A percentile compares a stretch with the other conserved stretches of the same genome.
These are phyloP conservation scores for Dianthus caryophyllus DNA, from an alignment of 148 eudicot species.

Conservation along the genomic window DNA sequence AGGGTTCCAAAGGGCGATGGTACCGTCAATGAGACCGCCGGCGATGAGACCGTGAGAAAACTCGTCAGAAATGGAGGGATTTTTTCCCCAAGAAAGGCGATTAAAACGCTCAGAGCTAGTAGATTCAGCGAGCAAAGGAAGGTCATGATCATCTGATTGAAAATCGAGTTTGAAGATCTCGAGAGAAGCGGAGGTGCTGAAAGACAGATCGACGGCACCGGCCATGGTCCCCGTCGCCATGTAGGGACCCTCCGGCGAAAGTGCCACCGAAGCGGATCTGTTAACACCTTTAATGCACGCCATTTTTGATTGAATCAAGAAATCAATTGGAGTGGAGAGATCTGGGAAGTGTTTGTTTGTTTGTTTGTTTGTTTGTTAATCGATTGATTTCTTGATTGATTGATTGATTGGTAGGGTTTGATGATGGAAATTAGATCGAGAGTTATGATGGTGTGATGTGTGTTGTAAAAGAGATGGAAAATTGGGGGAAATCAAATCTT, in stretches of 20 bases:
- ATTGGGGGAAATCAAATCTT: too few relatives aligned
- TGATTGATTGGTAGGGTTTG: conserved; percentile 8
- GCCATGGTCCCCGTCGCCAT: conserved; percentile 93
- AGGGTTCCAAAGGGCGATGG: conserved; percentile 76
- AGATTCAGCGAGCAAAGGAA: conserved; percentile 44
- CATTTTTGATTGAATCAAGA: conserved; percentile 23
- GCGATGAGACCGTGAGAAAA: conserved; percentile 62
- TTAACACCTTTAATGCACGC: conserved; percentile 55
- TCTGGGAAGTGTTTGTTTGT: background rate
- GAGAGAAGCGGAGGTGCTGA: conserved; percentile 75
- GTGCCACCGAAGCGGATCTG: conserved; percentile 83
- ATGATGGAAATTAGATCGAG: too few relatives aligned
- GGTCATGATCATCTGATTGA: conserved; percentile 58
- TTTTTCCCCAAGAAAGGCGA: conserved; percentile 70
- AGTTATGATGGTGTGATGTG: too few relatives aligned
- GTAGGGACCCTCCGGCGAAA: conserved; percentile 73
- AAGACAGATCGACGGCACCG: conserved; percentile 86
- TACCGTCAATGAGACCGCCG: conserved; percentile 77
- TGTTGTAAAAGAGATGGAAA: too few relatives aligned
- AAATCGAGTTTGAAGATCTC: conserved; percentile 86
- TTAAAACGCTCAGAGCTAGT: conserved; percentile 77
- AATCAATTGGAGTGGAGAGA: conserved; percentile 4
- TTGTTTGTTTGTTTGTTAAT: background rate
- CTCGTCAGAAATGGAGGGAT: conserved; percentile 48
- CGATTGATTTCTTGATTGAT: background rate